Evolutionary conservation across 345 rosid genomes (phyloP).

Genomic region (Odontarrhena argentea): DNA sequence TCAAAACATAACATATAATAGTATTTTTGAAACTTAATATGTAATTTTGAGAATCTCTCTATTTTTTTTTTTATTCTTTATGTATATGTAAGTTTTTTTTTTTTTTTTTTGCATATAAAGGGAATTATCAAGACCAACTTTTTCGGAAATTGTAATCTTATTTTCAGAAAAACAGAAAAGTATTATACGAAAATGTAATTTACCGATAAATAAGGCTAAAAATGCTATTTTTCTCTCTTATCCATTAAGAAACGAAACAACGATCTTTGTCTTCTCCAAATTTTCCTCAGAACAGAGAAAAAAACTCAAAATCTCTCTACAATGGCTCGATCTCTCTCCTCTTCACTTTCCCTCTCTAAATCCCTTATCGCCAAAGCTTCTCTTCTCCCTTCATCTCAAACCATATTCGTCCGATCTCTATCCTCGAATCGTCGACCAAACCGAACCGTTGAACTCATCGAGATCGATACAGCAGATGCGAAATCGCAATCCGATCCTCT

Average conservation of each 20-base stretch:
- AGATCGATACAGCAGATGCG: constrained; percentile 35
- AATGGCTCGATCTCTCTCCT: constrained; percentile 41
- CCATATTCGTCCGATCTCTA: constrained; percentile 45
- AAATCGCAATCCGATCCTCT: constrained; percentile 60
- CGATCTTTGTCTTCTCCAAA: constrained; percentile 21
- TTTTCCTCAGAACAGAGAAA: neutral
- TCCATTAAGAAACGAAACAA: constrained; percentile 15
- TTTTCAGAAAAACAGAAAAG: too few relatives aligned
- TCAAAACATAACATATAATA: too few relatives aligned
- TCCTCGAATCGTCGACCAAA: constrained; percentile 46
- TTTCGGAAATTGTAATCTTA: neutral
- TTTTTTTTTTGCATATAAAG: too few relatives aligned
- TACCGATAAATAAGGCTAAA: constrained; percentile 5
- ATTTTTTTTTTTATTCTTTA: too few relatives aligned
- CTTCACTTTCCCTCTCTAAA: constrained; percentile 29
- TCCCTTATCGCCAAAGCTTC: constrained; percentile 22
- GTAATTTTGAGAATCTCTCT: too few relatives aligned
- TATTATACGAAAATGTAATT: too few relatives aligned
- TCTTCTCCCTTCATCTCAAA: constrained; percentile 38
- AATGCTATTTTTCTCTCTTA: neutral
- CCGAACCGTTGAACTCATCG: constrained; percentile 39
- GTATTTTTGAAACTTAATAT: too few relatives aligned
- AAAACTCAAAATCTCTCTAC: constrained; percentile 1
- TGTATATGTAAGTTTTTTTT: too few relatives aligned
- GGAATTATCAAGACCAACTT: neutral